phyloP scores from a whole-genome alignment of 768 basidiomycete genomes.

The Mycena vulgaris region DNA sequence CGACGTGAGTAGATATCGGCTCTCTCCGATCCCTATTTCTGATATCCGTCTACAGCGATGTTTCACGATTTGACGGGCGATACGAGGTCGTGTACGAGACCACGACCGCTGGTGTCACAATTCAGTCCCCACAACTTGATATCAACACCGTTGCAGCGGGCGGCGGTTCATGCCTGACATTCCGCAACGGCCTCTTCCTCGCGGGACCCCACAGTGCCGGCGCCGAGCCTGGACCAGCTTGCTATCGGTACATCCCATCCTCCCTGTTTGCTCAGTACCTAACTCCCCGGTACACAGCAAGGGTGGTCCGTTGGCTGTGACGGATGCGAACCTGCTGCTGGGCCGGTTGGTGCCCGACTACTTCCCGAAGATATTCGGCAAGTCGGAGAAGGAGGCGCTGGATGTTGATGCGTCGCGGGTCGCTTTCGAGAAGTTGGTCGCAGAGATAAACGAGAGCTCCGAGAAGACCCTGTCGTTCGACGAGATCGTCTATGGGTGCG shows the following conservation, averaged over 20 bases:
- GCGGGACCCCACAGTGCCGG: constrained; percentile 96
- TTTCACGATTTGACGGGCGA: constrained; percentile 91
- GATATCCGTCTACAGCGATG: constrained; percentile 62
- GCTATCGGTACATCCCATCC: constrained; percentile 73
- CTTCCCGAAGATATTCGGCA: constrained; percentile 97
- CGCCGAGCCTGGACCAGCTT: constrained; percentile 94
- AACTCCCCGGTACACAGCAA: constrained; percentile 67
- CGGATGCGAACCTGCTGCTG: constrained; percentile 92
- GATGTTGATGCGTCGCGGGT: constrained; percentile 79
- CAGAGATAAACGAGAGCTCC: constrained; percentile 78
- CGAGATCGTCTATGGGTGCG: constrained; percentile 91
- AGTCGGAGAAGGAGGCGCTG: constrained; percentile 87
- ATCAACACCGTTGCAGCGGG: constrained; percentile 98
- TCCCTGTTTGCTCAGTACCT: neutral
- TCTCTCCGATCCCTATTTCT: neutral
- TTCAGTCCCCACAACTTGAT: constrained; percentile 94
- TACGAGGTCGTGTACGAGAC: constrained; percentile 97
- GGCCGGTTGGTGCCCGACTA: constrained; percentile 91
- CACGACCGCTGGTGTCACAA: constrained; percentile 93
- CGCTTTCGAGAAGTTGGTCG: constrained; percentile 78
- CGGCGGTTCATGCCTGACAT: constrained; percentile 91
- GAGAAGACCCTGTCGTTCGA: constrained; percentile 77
- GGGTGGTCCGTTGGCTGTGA: constrained; percentile 92
- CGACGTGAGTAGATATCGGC: constrained; percentile 59
- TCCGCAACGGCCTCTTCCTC: constrained; percentile 91